Evolutionary conservation across 305 asterid species (phyloP), one percentile per base, ranked within the genome.

Genomic region (Fraxinus albicans): DNA sequence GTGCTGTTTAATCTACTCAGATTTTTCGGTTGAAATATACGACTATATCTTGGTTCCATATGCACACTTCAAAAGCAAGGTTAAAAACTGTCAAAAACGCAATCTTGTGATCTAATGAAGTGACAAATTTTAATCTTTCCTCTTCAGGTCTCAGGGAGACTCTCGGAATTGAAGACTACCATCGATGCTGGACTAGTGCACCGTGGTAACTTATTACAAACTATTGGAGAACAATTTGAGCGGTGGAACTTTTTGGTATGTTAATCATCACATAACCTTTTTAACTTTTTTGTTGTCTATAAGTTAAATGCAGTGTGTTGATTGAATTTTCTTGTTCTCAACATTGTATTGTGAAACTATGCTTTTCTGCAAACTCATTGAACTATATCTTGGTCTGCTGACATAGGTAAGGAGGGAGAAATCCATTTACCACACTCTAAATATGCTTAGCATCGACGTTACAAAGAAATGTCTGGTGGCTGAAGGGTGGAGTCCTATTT

Each of bases 401-500:
- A 81, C 88, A 38, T 84, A 97, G 99, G 99, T 86, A 88, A 90
- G 89, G 93, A 97, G 90, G 90, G 99, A 97, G 90, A 97, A 95
- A 88, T 92, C 99, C 82, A 91, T 97, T 75, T 95, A 95, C 86
- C 99, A 95, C 83, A 95, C 97, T 35, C 94, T 95, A 81, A 95
- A 94, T 88, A 95, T 94, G 99, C 98, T 95, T 82, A 95, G 99
- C 89, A 90, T 94, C 86, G 99, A 94, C 78, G 99, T 95, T 79
- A 87, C 95, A 63, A 95, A 92, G 92, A 97, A 95, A 92, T 95
- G 99, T 86, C 97, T 97, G 23, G 99, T 97, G 77, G 99, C 98
- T 58, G 99, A 97, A 91, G 99, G 99, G 50, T 97, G 99, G 99
- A 94, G 99, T 89, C 99, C 99, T 82, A 91, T 90, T 87, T 95